phyloP scores from a whole-genome alignment of 1,284 basidiomycete genomes.

The Ceratobasidium theobromae region DNA sequence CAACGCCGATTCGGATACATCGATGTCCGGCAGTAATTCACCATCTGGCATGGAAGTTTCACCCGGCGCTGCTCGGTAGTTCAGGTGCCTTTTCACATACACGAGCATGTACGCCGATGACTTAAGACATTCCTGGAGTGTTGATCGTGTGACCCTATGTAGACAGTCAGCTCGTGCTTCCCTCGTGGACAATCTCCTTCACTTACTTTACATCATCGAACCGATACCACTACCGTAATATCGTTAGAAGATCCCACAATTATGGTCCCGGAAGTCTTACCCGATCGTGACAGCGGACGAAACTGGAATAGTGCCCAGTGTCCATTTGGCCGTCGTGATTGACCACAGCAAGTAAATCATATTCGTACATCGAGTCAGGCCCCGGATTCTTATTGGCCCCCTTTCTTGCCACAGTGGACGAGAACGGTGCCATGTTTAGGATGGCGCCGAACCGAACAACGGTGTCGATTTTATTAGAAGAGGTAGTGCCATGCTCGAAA shows the following conservation, averaged over 20 bases:
- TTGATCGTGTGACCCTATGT: conserved; percentile 68
- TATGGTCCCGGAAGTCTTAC: conserved; percentile 47
- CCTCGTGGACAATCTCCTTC: conserved; percentile 1
- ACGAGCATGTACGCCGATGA: conserved; percentile 90
- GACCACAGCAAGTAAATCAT: conserved; percentile 91
- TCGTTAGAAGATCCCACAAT: conserved; percentile 39
- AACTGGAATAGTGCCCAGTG: conserved; percentile 93
- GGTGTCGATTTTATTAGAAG: conserved; percentile 79
- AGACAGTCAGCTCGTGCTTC: conserved; percentile 1
- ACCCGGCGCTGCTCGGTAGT: conserved; percentile 53
- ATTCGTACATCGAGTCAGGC: conserved; percentile 76
- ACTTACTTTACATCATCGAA: conserved; percentile 92
- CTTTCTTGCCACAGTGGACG: conserved; percentile 51
- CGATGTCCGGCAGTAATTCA: conserved; percentile 1
- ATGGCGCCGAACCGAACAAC: conserved; percentile 80
- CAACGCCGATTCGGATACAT: neutral
- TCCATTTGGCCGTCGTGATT: conserved; percentile 94
- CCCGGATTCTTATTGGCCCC: conserved; percentile 48
- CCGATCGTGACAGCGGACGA: conserved; percentile 72
- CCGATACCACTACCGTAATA: conserved; percentile 75
- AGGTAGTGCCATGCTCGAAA: conserved; percentile 83
- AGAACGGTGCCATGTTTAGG: conserved; percentile 88
- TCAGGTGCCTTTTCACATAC: conserved; percentile 83
- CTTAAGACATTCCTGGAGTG: conserved; percentile 62
- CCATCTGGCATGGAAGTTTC: neutral